Base-by-base conservation (phyloP, 2,329 filamentous ascomycete genomes). In the Sordariomycetes sp. region DNA sequence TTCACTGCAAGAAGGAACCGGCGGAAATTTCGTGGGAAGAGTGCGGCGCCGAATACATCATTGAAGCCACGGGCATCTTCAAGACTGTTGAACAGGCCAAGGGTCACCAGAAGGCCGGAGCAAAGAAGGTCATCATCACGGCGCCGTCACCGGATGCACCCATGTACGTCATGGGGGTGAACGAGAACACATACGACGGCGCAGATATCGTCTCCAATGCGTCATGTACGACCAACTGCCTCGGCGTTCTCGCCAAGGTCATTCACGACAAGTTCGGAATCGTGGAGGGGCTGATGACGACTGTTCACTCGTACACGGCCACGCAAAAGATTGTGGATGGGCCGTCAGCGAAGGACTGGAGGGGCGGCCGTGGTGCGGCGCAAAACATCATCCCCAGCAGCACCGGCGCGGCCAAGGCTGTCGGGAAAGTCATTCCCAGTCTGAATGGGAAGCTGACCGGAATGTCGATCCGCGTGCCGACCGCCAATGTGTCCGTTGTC, bases 111-210 rank as follows among this genome's bases (percentile, higher is more conserved):
- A 86, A 88, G 78, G 92, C 91, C 73, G 92, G 92, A 75, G 92
- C 92, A 75, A 96, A 96, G 89, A 95, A 95, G 86, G 92, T 91
- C 75, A 78, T 91, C 81, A 91, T 92, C 82, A 94, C 89, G 66
- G 89, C 89, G 70, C 89, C 89, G 69, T 95, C 89, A 62, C 87
- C 88, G 65, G 94, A 99, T 80, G 94, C 94, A 70, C 92, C 92
- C 73, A 99, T 99, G 94, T 99, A 95, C 85, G 94, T 99, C 73
- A 95, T 96, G 86, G 94, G 94, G 74, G 94, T 99, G 80, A 99
- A 97, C 84, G 81, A 97, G 78, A 83, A 91, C 75, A 81, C 76
- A 68, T 97, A 97, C 86, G 92, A 89, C 75, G 85, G 87, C 73
- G 83, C 94, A 75, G 79, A 90, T 68, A 86, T 99, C 74, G 89